Evolutionary conservation across 2,329 filamentous ascomycete species (phyloP).

Genomic region (Dryadomyces quercivorus): DNA sequence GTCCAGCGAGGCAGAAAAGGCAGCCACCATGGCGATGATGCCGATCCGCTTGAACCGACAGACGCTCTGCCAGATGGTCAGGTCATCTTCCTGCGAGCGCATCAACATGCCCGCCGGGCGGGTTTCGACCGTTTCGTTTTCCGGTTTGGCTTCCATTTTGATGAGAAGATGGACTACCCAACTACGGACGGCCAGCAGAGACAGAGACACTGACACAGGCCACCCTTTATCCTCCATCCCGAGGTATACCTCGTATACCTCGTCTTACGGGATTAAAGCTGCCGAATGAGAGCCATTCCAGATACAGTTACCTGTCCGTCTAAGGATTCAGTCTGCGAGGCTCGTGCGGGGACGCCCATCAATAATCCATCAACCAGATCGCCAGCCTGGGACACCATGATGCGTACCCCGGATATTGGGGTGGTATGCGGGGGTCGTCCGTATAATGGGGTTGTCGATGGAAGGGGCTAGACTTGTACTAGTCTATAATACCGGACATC

Average conservation of each 20-base stretch:
- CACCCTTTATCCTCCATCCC: no score
- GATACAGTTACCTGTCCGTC: no score
- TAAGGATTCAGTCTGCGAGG: no score
- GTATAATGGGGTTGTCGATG: not conserved
- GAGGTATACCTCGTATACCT: no score
- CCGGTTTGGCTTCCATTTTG: not conserved
- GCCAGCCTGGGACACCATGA: no score
- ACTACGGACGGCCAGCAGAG: no score
- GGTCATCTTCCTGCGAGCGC: conserved; percentile 24
- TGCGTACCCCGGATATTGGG: no score
- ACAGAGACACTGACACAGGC: no score
- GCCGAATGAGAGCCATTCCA: no score
- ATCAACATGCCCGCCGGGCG: conserved; percentile 12
- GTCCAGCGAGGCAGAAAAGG: conserved; percentile 28
- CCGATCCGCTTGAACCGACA: conserved; percentile 22
- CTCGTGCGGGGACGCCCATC: no score
- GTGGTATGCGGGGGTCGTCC: not conserved
- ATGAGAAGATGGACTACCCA: not conserved
- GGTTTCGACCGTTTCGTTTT: not conserved
- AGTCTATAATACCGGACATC: not conserved
- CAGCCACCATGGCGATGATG: conserved; percentile 25
- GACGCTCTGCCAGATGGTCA: conserved; percentile 25
- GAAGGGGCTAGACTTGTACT: not conserved
- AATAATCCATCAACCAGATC: no score
- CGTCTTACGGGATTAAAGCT: no score